Evolutionary conservation across 208 protist species (phyloP).

Genomic region (Crithidia expoeki): DNA sequence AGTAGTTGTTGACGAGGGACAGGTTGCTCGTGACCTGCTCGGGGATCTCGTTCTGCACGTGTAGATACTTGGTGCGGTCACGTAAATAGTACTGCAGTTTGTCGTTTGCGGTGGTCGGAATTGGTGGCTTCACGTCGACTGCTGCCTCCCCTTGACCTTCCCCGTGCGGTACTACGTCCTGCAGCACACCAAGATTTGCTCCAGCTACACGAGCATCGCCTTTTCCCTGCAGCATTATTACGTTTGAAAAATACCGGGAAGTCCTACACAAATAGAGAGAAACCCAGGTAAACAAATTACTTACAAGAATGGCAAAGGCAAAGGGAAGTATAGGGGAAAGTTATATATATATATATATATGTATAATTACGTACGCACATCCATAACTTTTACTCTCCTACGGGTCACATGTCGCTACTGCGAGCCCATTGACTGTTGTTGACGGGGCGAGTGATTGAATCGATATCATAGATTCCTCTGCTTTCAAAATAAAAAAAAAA

Average conservation of each 20-base stretch:
- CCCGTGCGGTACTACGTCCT: background rate
- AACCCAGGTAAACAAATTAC: too few relatives aligned
- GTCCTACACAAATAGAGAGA: constrained; percentile 5
- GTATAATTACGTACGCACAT: too few relatives aligned
- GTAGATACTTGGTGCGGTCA: constrained; percentile 38
- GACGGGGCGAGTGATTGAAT: too few relatives aligned
- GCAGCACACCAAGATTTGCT: background rate
- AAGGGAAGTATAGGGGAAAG: background rate
- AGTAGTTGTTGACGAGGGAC: constrained; percentile 53
- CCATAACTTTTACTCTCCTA: too few relatives aligned
- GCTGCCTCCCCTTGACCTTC: background rate
- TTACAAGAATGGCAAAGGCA: constrained; percentile 4
- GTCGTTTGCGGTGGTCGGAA: constrained; percentile 22
- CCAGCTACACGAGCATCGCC: background rate
- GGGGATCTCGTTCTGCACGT: constrained; percentile 37
- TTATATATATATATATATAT: background rate
- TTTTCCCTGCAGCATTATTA: background rate
- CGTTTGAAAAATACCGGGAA: background rate
- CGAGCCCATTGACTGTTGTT: too few relatives aligned
- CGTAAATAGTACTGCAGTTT: constrained; percentile 30
- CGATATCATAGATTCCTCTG: too few relatives aligned
- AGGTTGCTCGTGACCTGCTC: constrained; percentile 36
- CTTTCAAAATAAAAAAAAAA: too few relatives aligned
- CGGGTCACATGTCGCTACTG: too few relatives aligned
- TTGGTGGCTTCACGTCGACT: constrained; percentile 11